Conservation (phyloP, 2,329 filamentous ascomycete genomes). For the Purpureocillium takamizusanense region DNA sequence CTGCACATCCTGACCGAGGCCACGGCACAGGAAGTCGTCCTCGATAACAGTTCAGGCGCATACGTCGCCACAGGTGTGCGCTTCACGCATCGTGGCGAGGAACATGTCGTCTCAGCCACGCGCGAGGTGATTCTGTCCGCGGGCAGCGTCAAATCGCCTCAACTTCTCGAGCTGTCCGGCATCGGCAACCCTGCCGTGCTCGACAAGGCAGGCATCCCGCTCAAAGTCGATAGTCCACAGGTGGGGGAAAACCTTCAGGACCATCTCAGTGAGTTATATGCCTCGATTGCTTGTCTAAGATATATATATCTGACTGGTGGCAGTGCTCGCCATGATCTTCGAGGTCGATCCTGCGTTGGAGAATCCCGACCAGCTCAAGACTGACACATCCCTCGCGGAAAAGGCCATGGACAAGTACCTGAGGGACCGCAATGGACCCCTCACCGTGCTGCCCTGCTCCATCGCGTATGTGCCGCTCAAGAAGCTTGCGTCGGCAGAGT, state of each 20-base stretch:
- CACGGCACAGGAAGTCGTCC: slow-evolving; percentile 15
- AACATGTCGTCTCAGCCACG: slow-evolving; percentile 25
- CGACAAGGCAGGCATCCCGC: slow-evolving; percentile 23
- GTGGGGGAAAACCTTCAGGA: slow-evolving; percentile 42
- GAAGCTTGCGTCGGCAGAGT: slow-evolving; percentile 17
- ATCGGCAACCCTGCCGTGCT: slow-evolving; percentile 37
- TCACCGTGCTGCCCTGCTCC: slow-evolving; percentile 29
- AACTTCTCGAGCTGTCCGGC: slow-evolving; percentile 52
- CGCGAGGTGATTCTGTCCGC: slow-evolving; percentile 51
- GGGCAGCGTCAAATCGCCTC: slow-evolving; percentile 47
- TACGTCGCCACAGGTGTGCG: slow-evolving; percentile 20
- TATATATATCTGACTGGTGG: too few species aligned
- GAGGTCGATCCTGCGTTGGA: slow-evolving; percentile 32
- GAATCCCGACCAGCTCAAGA: slow-evolving; percentile 29
- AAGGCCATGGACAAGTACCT: slow-evolving; percentile 25
- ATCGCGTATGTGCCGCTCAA: slow-evolving; percentile 32
- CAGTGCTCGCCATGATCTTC: slow-evolving; percentile 33
- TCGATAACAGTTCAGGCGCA: slow-evolving; percentile 13
- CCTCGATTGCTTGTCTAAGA: too few species aligned
- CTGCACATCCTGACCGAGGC: slow-evolving; percentile 25
- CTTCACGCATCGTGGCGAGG: slow-evolving; percentile 26
- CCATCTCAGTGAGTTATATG: slow-evolving; percentile 23
- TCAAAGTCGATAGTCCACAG: slow-evolving; percentile 29
- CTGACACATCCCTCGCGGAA: slow-evolving; percentile 15
- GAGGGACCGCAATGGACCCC: slow-evolving; percentile 19